A percentile compares a stretch with the other conserved stretches of the same genome.
These are phyloP conservation scores for Candida schatavii DNA, from an alignment of 805 yeast species.

Conservation along the genomic window DNA sequence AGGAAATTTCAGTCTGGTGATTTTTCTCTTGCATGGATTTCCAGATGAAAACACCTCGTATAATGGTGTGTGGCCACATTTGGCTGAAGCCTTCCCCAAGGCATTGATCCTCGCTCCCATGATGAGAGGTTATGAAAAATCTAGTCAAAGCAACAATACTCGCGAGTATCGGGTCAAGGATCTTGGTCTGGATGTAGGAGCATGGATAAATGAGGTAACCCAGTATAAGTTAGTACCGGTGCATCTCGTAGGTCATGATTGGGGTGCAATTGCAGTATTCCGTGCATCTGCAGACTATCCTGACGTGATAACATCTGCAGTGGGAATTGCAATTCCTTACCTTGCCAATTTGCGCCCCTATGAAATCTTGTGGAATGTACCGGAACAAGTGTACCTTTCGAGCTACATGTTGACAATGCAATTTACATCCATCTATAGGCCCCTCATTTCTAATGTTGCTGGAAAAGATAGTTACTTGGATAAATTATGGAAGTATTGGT, in stretches of 20 bases:
- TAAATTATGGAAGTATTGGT: slow-evolving; percentile 36
- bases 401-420: slow-evolving; percentile 41
- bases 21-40: slow-evolving; percentile 35
- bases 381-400: slow-evolving; percentile 33
- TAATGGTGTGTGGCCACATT: slow-evolving; percentile 19
- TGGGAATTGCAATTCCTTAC: slow-evolving; percentile 40
- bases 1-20: slow-evolving; percentile 8
- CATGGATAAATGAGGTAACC: slow-evolving; percentile 26
- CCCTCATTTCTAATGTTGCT: slow-evolving; percentile 14
- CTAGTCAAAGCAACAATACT: slow-evolving; percentile 22
- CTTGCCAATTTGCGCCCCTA: slow-evolving; percentile 23
- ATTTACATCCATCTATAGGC: slow-evolving; percentile 19
- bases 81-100: slow-evolving; percentile 15
- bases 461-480: slow-evolving; percentile 24
- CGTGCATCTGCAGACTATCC: slow-evolving; percentile 35
- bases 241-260: slow-evolving; percentile 42
- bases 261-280: slow-evolving; percentile 41
- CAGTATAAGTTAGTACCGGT: slow-evolving; percentile 20
- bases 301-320: slow-evolving; percentile 28
- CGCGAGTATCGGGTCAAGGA: slow-evolving; percentile 24
- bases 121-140: slow-evolving; percentile 37
- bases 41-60: slow-evolving; percentile 36
- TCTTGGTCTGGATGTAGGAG: slow-evolving; percentile 31
- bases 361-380: slow-evolving; percentile 28
- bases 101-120: slow-evolving; percentile 31